These are phyloP conservation scores for Tubosaeta sp. DNA, from an alignment of 768 basidiomycete genomes.

Conservation along the genomic window DNA sequence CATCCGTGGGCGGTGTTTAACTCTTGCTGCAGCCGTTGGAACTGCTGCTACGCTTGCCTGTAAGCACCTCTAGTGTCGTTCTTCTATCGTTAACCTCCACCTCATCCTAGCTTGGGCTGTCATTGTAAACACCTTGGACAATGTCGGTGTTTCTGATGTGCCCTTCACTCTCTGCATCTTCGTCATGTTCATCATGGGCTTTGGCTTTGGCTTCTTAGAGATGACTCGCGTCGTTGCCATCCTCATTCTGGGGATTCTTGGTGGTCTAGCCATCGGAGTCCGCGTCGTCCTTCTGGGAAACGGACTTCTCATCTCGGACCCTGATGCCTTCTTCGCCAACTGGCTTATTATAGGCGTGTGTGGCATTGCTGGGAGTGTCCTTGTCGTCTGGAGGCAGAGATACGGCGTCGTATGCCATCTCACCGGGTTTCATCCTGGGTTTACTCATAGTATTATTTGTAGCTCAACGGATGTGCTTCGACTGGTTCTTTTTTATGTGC, in stretches of 20 bases:
- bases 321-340: conserved; percentile 38
- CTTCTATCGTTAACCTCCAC: background rate
- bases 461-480: conserved; percentile 51
- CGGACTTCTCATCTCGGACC: conserved; percentile 43
- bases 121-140: conserved; percentile 50
- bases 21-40: conserved; percentile 52
- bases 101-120: conserved; percentile 53
- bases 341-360: conserved; percentile 51
- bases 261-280: conserved; percentile 55
- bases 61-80: conserved; percentile 23
- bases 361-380: conserved; percentile 39
- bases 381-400: conserved; percentile 44
- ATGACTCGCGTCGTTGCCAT: conserved; percentile 47
- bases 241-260: conserved; percentile 42
- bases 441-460: conserved; percentile 5
- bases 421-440: background rate
- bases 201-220: conserved; percentile 50
- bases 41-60: conserved; percentile 44
- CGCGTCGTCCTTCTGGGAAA: conserved; percentile 49
- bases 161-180: conserved; percentile 47
- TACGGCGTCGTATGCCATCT: conserved; percentile 44
- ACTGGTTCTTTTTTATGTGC: conserved; percentile 56
- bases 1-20: conserved; percentile 52
- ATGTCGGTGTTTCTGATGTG: conserved; percentile 48
- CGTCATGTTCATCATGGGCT: conserved; percentile 46